These are phyloP conservation scores for Chaetomium tenue DNA, from an alignment of 495 filamentous ascomycete genomes.

Conservation along the genomic window DNA sequence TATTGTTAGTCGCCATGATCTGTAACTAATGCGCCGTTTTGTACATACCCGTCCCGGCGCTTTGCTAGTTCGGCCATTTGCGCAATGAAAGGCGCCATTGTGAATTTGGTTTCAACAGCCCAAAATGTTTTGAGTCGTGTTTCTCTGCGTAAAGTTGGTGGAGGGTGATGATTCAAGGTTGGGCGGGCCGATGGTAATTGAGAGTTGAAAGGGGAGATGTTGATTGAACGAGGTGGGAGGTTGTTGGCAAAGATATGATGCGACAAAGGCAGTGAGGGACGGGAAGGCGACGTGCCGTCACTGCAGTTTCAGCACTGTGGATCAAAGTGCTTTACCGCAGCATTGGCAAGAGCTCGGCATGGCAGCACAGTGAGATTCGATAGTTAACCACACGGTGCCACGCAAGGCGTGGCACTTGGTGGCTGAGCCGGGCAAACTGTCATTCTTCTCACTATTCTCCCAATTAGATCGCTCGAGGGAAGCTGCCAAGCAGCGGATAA, in stretches of 20 bases:
- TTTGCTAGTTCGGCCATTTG: constrained; percentile 21
- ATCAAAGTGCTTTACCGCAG: neutral
- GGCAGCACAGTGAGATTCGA: constrained; percentile 2
- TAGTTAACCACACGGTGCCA: neutral
- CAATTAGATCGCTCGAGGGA: constrained; percentile 13
- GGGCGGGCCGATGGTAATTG: constrained; percentile 11
- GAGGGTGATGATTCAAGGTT: neutral
- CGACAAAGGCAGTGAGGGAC: constrained; percentile 1
- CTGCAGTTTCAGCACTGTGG: constrained; percentile 24
- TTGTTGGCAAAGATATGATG: constrained; percentile 7
- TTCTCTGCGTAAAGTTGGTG: neutral
- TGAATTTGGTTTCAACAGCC: neutral
- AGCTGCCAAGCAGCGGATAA: constrained; percentile 6
- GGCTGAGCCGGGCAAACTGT: constrained; percentile 13
- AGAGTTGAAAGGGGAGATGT: neutral
- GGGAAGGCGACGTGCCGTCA: constrained; percentile 17
- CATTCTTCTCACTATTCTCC: neutral
- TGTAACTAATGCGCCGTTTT: neutral
- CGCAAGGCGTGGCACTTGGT: constrained; percentile 1
- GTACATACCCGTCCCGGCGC: constrained; percentile 21
- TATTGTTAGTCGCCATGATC: constrained; percentile 13
- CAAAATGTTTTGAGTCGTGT: neutral
- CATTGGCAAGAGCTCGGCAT: neutral
- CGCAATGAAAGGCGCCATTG: constrained; percentile 27
- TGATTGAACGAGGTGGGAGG: neutral